Conservation (phyloP, 805 yeast species). For the Candida caryicola region DNA sequence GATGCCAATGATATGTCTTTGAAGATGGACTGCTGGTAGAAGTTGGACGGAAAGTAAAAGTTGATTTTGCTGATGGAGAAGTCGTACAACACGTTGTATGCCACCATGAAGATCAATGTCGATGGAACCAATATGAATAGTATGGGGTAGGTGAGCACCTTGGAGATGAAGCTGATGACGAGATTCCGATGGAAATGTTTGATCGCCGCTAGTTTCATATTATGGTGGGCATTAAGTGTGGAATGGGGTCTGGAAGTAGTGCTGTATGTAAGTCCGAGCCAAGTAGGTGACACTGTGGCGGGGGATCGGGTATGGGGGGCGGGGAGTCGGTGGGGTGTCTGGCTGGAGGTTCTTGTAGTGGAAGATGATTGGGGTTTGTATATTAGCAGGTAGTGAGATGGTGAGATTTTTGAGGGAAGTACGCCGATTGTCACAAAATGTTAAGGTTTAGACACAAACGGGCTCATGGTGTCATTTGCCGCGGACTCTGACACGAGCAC, state of each 20-base stretch:
- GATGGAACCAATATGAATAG: slow-evolving; percentile 30
- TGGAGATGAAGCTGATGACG: slow-evolving; percentile 12
- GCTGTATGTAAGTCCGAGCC: no score
- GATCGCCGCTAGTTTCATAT: not conserved
- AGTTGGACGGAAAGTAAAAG: slow-evolving; percentile 14
- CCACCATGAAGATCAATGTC: slow-evolving; percentile 27
- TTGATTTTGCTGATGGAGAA: slow-evolving; percentile 27
- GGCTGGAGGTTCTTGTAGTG: no score
- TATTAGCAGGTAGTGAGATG: no score
- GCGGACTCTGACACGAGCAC: no score
- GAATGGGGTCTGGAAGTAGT: not conserved
- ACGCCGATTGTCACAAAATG: no score
- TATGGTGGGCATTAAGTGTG: not conserved
- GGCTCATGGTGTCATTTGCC: no score
- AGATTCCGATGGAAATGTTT: slow-evolving; percentile 1
- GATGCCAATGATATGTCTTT: not conserved
- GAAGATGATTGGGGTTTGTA: no score
- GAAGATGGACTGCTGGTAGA: not conserved
- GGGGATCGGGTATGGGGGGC: no score
- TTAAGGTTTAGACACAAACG: no score
- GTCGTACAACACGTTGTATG: slow-evolving; percentile 37
- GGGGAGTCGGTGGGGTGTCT: no score
- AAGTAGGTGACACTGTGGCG: no score
- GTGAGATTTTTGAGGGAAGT: no score
- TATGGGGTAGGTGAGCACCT: slow-evolving; percentile 26